Base-by-base conservation (phyloP, 257 asterid species). In the Solanum sejunctum region DNA sequence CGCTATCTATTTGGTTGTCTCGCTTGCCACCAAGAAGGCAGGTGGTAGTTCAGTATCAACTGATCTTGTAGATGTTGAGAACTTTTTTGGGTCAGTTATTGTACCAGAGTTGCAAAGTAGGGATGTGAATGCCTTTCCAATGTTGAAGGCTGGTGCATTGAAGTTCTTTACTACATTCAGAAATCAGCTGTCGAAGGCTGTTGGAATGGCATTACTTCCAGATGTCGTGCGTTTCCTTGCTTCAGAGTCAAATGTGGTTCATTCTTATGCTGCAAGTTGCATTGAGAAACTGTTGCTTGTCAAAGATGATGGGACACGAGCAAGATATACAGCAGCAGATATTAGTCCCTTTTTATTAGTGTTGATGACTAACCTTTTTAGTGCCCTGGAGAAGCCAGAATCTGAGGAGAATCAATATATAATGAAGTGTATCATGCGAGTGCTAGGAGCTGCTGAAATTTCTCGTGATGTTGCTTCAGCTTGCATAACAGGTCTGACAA, bases 401-500 rank as follows among this genome's bases (percentile, higher is more conserved):
- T 96, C 98, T 13, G 99, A 96, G 91, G 99, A 96, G 92, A 96
- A 96, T 87, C 98, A 93, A 84, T 95, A 95, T 90, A 96, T 93
- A 82, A 96, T 96, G 99, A 93, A 95, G 90, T 96, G 99, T 92
- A 91, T 96, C 84, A 90, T 93, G 97, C 92, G 99, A 87, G 99
- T 96, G 87, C 97, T 95, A 88, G 97, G 97, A 73, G 93, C 91
- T 39, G 97, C 97, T 77, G 92, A 87, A 84, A 89, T 93, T 81
- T 87, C 97, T 43, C 92, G 56, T 26, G 98, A 95, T 66, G 93
- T 95, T 87, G 97, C 97, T 80, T 88, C 93, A 80, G 93, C 96
- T 82, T 96, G 98, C 92, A 93, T 95, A 87, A 88, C 86, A 85
- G 94, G 97, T 79, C 91, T 96, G 87, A 88, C 93, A 2, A 80